Percentiles rank a stretch among this genome's conserved stretches.
Conservation (phyloP, 345 rosid genomes). For the Arabidopsis thaliana region TAIR10.1 NC_003075.7:18000001-18000500, state of each 20-base stretch:
- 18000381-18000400: background rate
- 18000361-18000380: background rate
- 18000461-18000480: conserved; percentile 84
- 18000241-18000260: conserved; percentile 98
- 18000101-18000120: conserved; percentile 55
- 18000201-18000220: conserved; percentile 29
- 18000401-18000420: background rate
- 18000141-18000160: background rate
- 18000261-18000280: conserved; percentile 90
- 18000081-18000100: conserved; percentile 36
- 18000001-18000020: conserved; percentile 42
- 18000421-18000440: conserved; percentile 18
- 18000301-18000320: conserved; percentile 72
- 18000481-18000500: conserved; percentile 97
- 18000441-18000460: conserved; percentile 92
- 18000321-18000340: conserved; percentile 73
- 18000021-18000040: conserved; percentile 45
- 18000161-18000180: background rate
- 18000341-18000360: conserved; percentile 59
- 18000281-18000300: conserved; percentile 56
- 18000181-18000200: background rate
- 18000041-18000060: conserved; percentile 72
- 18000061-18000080: conserved; percentile 52
- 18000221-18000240: conserved; percentile 89
- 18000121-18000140: conserved; percentile 43